Evolutionary conservation across 2,329 filamentous ascomycete genomes (phyloP).

Genomic region (Thelonectria blattea): DNA sequence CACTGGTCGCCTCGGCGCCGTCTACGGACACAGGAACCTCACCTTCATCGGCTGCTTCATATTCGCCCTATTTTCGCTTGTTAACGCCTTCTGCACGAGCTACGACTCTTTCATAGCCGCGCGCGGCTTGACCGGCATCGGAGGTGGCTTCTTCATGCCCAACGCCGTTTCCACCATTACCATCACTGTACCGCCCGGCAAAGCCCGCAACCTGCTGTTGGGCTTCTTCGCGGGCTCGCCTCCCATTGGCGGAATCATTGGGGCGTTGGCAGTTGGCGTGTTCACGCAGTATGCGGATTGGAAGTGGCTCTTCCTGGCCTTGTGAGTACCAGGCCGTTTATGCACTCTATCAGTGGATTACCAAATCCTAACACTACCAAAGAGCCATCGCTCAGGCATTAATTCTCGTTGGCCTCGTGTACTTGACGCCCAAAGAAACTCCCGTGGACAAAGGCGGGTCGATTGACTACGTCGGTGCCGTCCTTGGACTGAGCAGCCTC

Average conservation of each 20-base stretch:
- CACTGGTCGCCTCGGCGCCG: slow-evolving; percentile 57
- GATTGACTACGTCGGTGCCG: slow-evolving; percentile 46
- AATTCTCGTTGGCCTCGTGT: slow-evolving; percentile 19
- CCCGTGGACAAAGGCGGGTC: slow-evolving; percentile 35
- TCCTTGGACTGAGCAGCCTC: slow-evolving; percentile 47
- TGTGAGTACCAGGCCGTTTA: slow-evolving; percentile 39
- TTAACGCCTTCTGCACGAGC: slow-evolving; percentile 37
- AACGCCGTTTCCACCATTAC: slow-evolving; percentile 58
- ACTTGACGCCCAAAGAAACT: slow-evolving; percentile 23
- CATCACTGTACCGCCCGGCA: slow-evolving; percentile 54
- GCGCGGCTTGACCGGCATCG: slow-evolving; percentile 54
- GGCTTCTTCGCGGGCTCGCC: slow-evolving; percentile 55
- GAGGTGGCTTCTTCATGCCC: slow-evolving; percentile 58
- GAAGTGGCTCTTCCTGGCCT: slow-evolving; percentile 51
- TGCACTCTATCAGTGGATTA: neutral
- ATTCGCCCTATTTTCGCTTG: slow-evolving; percentile 34
- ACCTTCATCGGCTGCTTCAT: slow-evolving; percentile 50
- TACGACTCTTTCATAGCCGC: slow-evolving; percentile 51
- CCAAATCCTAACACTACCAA: neutral
- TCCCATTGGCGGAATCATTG: neutral
- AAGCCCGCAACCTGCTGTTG: slow-evolving; percentile 51
- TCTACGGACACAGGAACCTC: slow-evolving; percentile 57
- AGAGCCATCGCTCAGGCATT: slow-evolving; percentile 19
- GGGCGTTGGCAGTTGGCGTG: slow-evolving; percentile 48
- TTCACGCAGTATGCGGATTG: slow-evolving; percentile 40